Percentiles rank a stretch among this genome's conserved stretches.
Conservation (phyloP, 2,329 filamentous ascomycete genomes). For the Alternaria solani region DNA sequence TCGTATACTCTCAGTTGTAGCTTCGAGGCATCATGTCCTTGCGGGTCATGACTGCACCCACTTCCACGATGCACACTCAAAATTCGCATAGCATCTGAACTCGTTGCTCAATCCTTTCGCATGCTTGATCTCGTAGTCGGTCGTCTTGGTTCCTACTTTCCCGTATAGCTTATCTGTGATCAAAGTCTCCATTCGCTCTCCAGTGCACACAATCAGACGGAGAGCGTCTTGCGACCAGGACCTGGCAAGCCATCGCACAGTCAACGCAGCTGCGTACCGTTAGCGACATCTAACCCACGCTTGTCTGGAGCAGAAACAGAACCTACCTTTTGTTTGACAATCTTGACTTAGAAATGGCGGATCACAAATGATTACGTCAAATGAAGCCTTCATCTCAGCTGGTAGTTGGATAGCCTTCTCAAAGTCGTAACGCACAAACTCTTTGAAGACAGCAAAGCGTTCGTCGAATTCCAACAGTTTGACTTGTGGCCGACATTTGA, state of each 20-base stretch:
- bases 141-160: conserved; percentile 68
- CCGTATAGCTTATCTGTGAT: conserved; percentile 71
- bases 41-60: conserved; percentile 33
- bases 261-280: conserved; percentile 69
- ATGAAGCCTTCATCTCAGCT: conserved; percentile 66
- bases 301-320: not conserved
- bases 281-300: conserved; percentile 3
- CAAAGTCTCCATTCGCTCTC: conserved; percentile 75
- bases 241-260: conserved; percentile 75
- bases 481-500: conserved; percentile 61
- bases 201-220: conserved; percentile 73
- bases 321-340: conserved; percentile 77
- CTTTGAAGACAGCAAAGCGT: conserved; percentile 75
- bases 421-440: conserved; percentile 80
- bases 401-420: conserved; percentile 72
- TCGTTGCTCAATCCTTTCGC: conserved; percentile 80
- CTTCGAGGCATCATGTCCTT: not conserved
- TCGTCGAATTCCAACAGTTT: conserved; percentile 77
- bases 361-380: conserved; percentile 77
- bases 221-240: conserved; percentile 49
- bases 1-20: not conserved
- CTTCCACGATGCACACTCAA: conserved; percentile 65
- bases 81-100: conserved; percentile 82
- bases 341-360: conserved; percentile 82
- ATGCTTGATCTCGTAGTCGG: conserved; percentile 73